Evolutionary conservation across 495 filamentous ascomycete species (phyloP), one percentile per base, ranked within the genome.

Genomic region (Stereocaulon alpinum): DNA sequence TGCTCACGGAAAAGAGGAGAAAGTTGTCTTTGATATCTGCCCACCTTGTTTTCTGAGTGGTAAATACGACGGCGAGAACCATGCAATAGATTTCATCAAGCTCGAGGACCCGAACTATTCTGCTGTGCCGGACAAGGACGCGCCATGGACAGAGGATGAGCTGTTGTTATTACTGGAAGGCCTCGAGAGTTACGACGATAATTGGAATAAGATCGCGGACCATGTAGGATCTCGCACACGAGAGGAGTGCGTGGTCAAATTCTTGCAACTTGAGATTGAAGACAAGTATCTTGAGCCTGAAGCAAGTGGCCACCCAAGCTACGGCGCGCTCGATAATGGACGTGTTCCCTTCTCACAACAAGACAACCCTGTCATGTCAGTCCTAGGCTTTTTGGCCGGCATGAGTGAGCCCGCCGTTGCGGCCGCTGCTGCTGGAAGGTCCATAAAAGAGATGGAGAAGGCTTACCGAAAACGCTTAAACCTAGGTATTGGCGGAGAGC

Each of bases 241-340:
- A 41, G 93, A 98, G 73, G 89, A 98, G 74, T 98, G 93, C 71
- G 90, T 96, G 29, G 76, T 96, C 66, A 91, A 95, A 68, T 98
- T 98, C 77, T 73, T 98, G 62, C 88, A 94, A 67, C 73, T 92
- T 29, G 89, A 91, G 55, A 93, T 95, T 59, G 89, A 92, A 68
- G 89, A 92, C 71, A 89, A 90, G 63, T 95, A 92, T 61, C 73
- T 92, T 11, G 88, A 93, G 52, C 82, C 88, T 15, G 81, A 91
- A 64, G 81, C 82, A 0, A 81, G 83, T 49, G 66, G 80, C 24
- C 76, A 80, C 17, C 76, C 77, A 15, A 79, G 80, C 1, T 76
- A 89, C 29, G 74, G 81, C 45, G 78, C 82, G 67, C 71, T 89
- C 24, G 80, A 83, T 57, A 74, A 79, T 58, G 89, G 89, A 34